Evolutionary conservation across 192 early-diverging fungal species (phyloP).

Genomic region (Endogone sp.): DNA sequence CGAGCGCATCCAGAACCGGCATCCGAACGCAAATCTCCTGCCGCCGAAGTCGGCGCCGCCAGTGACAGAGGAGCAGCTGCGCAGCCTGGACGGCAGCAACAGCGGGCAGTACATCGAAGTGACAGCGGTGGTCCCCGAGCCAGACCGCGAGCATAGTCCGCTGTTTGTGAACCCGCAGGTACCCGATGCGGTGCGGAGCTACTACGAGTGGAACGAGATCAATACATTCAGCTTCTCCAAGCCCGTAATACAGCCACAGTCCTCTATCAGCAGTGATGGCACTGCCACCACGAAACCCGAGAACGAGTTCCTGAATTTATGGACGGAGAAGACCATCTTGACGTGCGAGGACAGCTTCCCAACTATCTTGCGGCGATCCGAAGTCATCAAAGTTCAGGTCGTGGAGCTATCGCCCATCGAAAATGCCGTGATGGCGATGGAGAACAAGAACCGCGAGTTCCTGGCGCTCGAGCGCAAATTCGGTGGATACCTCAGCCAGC

Average conservation of each 20-base stretch:
- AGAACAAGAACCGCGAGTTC: constrained; percentile 64
- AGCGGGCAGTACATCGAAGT: constrained; percentile 62
- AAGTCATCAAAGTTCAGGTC: constrained; percentile 46
- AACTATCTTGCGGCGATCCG: constrained; percentile 49
- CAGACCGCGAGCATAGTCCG: constrained; percentile 25
- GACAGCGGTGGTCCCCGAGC: constrained; percentile 62
- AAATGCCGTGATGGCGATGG: constrained; percentile 69
- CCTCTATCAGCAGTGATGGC: not conserved
- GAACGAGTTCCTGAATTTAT: constrained; percentile 68
- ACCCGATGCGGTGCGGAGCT: constrained; percentile 46
- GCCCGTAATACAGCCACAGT: constrained; percentile 37
- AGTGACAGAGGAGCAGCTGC: constrained; percentile 39
- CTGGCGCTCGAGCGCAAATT: constrained; percentile 48
- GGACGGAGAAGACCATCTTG: constrained; percentile 71
- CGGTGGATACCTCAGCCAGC: constrained; percentile 21
- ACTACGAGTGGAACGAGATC: constrained; percentile 66
- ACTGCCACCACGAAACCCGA: constrained; percentile 37
- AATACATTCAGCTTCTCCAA: constrained; percentile 58
- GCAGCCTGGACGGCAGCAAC: constrained; percentile 22
- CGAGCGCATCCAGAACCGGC: constrained; percentile 64
- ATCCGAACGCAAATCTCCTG: constrained; percentile 53
- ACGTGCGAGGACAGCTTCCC: constrained; percentile 66
- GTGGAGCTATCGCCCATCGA: constrained; percentile 70
- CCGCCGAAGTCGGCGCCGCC: constrained; percentile 28
- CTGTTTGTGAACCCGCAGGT: constrained; percentile 28